Base-by-base conservation (phyloP, 2,329 filamentous ascomycete species). In the Sphaerulina musiva region DNA sequence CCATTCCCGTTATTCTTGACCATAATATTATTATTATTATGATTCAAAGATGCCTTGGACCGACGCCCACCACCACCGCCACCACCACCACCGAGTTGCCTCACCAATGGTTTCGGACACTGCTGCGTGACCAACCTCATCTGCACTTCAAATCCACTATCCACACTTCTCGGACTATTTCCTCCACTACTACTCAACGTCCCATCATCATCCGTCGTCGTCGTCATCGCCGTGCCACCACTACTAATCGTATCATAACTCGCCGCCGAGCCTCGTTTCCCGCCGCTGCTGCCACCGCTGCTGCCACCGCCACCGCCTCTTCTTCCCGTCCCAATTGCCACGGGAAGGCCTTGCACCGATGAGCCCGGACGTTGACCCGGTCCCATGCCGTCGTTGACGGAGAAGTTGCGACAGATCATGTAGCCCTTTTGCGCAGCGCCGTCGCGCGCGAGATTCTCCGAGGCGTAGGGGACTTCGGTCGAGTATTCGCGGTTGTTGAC, bases 401-500 rank as follows among this genome's bases (percentile, higher is more conserved):
- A 95, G 75, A 96, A 96, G 78, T 95, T 95, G 61, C 90, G 86
- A 78, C 92, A 96, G 63, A 96, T 93, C 83, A 95, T 92, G 74
- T 95, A 97, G 54, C 92, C 92, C 59, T 90, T 87, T 82, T 95
- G 95, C 57, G 92, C 92, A 26, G 92, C 92, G 66, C 92, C 93
- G 72, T 97, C 91, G 68, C 90, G 88, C 45, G 92, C 92, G 61
- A 95, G 78, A 46, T 81, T 77, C 69, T 92, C 87, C 59, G 86
- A 87, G 69, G 87, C 84, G 74, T 93, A 95, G 60, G 85, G 81
- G 38, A 87, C 80, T 71, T 95, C 90, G 42, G 91, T 95, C 71
- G 91, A 89, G 76, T 96, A 97, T 76, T 95, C 89, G 68, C 92
- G 87, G 64, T 95, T 95, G 76, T 97, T 96, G 70, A 97, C 92